Conservation (phyloP, 2,329 filamentous ascomycete species). For the Venturia aucupariae region DNA sequence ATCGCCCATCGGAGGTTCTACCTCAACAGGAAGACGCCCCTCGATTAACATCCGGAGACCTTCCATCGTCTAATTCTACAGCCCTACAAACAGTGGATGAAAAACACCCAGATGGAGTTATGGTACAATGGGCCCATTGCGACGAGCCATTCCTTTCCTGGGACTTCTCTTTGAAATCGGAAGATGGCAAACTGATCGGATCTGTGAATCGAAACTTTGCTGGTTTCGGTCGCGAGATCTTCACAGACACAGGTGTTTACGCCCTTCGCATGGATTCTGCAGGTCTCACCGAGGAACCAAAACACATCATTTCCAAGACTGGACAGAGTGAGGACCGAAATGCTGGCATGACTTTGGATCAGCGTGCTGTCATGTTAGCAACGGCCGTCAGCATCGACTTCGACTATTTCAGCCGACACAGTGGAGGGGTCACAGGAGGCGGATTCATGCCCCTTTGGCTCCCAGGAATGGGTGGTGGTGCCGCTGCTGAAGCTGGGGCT, state of each 20-base stretch:
- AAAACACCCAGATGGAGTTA: conserved; percentile 33
- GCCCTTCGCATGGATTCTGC: conserved; percentile 56
- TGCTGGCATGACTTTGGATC: conserved; percentile 54
- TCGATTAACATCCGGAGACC: conserved; percentile 34
- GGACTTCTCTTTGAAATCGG: conserved; percentile 50
- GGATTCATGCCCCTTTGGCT: conserved; percentile 45
- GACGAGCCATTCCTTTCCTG: conserved; percentile 55
- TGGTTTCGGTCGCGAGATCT: conserved; percentile 54
- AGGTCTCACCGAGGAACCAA: conserved; percentile 34
- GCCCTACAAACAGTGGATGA: conserved; percentile 34
- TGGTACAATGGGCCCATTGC: conserved; percentile 52
- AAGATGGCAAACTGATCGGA: conserved; percentile 44
- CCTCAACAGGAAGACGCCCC: conserved; percentile 27
- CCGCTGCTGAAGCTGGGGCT: conserved; percentile 31
- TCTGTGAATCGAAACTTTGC: conserved; percentile 55
- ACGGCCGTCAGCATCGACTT: conserved; percentile 58
- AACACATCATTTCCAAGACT: conserved; percentile 31
- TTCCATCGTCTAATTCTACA: conserved; percentile 41
- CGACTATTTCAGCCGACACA: conserved; percentile 58
- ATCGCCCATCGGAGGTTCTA: conserved; percentile 32
- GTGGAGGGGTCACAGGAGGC: conserved; percentile 31
- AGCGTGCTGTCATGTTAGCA: conserved; percentile 57
- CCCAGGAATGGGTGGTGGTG: conserved; percentile 30
- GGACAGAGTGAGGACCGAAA: conserved; percentile 21
- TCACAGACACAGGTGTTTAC: conserved; percentile 58